Percentiles rank a stretch among this genome's conserved stretches.
Conservation (phyloP, 805 yeast genomes). For the Sporopachydermia lactativora region DNA sequence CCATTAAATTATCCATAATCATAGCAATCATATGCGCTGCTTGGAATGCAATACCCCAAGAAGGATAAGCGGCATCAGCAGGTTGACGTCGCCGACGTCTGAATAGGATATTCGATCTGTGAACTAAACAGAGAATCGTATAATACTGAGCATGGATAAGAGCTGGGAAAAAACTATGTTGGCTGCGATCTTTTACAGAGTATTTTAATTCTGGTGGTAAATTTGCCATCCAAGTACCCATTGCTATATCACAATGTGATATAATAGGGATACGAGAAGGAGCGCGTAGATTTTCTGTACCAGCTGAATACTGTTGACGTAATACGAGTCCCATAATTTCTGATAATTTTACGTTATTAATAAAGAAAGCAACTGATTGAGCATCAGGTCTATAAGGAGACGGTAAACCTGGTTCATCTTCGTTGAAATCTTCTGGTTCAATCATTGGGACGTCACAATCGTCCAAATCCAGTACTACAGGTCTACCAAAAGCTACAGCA, state of each 20-base stretch:
- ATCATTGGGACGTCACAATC: constrained; percentile 73
- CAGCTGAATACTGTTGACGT: constrained; percentile 56
- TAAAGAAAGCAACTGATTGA: constrained; percentile 40
- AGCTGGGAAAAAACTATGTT: constrained; percentile 44
- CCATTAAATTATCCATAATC: constrained; percentile 41
- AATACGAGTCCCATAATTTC: constrained; percentile 60
- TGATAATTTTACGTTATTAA: constrained; percentile 49
- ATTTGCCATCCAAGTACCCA: constrained; percentile 64
- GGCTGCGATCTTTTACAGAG: constrained; percentile 36
- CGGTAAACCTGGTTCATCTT: constrained; percentile 29
- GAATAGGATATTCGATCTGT: constrained; percentile 46
- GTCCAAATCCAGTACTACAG: constrained; percentile 49
- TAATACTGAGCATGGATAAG: constrained; percentile 57
- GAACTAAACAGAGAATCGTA: constrained; percentile 55
- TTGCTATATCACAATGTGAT: constrained; percentile 53
- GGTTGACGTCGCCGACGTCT: constrained; percentile 22
- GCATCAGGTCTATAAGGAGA: constrained; percentile 32
- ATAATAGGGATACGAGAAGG: constrained; percentile 34
- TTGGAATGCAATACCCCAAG: constrained; percentile 75
- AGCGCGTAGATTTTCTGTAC: constrained; percentile 36
- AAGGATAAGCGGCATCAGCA: constrained; percentile 38
- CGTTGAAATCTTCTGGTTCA: constrained; percentile 46
- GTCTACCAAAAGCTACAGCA: constrained; percentile 64
- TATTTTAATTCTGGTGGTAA: constrained; percentile 52
- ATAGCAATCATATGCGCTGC: constrained; percentile 65